Percentiles rank a stretch among this genome's conserved stretches.
phyloP scores from a whole-genome alignment of 495 filamentous ascomycete species.

The Xylaria sp. region DNA sequence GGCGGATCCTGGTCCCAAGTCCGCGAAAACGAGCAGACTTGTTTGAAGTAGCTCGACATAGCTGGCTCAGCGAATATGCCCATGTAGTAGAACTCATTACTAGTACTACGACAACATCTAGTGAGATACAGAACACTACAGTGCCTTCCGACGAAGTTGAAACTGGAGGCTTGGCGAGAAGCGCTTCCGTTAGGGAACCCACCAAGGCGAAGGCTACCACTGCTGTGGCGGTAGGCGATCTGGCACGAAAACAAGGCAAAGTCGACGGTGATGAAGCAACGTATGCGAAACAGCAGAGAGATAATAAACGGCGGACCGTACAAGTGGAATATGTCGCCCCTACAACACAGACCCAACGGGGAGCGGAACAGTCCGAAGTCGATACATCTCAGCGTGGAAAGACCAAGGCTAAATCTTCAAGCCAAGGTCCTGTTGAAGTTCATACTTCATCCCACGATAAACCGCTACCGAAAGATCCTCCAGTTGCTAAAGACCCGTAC shows the following conservation, averaged over 20 bases:
- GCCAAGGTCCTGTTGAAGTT: constrained; percentile 56
- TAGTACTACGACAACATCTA: constrained; percentile 86
- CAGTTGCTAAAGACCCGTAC: constrained; percentile 50
- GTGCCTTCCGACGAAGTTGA: constrained; percentile 72
- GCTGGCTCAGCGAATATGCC: constrained; percentile 96
- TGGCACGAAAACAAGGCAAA: constrained; percentile 76
- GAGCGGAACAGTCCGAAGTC: constrained; percentile 46
- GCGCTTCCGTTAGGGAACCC: constrained; percentile 90
- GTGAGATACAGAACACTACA: constrained; percentile 84
- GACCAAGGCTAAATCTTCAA: constrained; percentile 60
- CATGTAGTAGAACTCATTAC: constrained; percentile 96
- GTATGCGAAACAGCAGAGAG: constrained; percentile 68
- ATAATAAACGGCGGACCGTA: constrained; percentile 91
- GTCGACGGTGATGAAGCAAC: constrained; percentile 71
- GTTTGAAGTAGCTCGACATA: constrained; percentile 97
- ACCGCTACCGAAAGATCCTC: constrained; percentile 59
- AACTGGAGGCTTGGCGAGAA: constrained; percentile 73
- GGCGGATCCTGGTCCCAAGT: constrained; percentile 95
- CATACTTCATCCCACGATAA: constrained; percentile 56
- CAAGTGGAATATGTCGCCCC: constrained; percentile 98
- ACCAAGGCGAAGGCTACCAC: constrained; percentile 68
- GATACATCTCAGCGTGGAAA: constrained; percentile 41
- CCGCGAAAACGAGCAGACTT: constrained; percentile 93
- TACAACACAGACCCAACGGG: constrained; percentile 74
- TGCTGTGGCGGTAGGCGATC: constrained; percentile 66